Percentiles rank a stretch among this genome's conserved stretches.
Evolutionary conservation across 2,329 filamentous ascomycete genomes (phyloP).

Genomic region (Ophiostoma sp.): DNA sequence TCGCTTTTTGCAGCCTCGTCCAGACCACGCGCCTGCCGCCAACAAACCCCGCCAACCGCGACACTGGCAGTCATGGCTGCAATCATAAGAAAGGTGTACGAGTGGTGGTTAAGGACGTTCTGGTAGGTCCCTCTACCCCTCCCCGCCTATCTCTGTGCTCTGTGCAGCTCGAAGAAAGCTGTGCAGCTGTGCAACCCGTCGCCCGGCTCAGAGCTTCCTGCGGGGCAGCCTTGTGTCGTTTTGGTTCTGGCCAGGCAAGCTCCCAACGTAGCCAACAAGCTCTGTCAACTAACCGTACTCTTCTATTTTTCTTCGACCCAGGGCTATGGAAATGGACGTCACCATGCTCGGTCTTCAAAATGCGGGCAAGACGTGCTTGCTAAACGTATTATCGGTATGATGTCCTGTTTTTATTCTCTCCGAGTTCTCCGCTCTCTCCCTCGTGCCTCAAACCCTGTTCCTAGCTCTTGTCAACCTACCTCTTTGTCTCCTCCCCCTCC

Average conservation of each 20-base stretch:
- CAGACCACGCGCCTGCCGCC: not conserved
- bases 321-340: slow-evolving; percentile 99
- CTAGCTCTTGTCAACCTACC: slow-evolving; percentile 15
- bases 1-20: not conserved
- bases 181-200: slow-evolving; percentile 11
- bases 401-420: slow-evolving; percentile 17
- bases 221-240: not conserved
- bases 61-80: slow-evolving; percentile 69
- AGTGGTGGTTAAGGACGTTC: slow-evolving; percentile 96
- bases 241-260: not conserved
- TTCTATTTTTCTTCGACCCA: slow-evolving; percentile 40
- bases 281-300: not conserved
- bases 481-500: slow-evolving; percentile 7
- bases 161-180: not conserved
- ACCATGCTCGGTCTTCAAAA: slow-evolving; percentile 99
- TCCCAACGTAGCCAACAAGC: not conserved
- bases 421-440: not conserved
- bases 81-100: slow-evolving; percentile 91
- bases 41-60: slow-evolving; percentile 13
- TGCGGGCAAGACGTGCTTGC: slow-evolving; percentile 92
- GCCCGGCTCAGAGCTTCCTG: not conserved
- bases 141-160: not conserved
- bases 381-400: slow-evolving; percentile 91
- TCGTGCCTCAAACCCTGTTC: slow-evolving; percentile 12
- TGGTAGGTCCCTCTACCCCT: slow-evolving; percentile 63